These are phyloP conservation scores for Alternaria postmessia DNA, from an alignment of 2,329 filamentous ascomycete species.

Conservation along the genomic window DNA sequence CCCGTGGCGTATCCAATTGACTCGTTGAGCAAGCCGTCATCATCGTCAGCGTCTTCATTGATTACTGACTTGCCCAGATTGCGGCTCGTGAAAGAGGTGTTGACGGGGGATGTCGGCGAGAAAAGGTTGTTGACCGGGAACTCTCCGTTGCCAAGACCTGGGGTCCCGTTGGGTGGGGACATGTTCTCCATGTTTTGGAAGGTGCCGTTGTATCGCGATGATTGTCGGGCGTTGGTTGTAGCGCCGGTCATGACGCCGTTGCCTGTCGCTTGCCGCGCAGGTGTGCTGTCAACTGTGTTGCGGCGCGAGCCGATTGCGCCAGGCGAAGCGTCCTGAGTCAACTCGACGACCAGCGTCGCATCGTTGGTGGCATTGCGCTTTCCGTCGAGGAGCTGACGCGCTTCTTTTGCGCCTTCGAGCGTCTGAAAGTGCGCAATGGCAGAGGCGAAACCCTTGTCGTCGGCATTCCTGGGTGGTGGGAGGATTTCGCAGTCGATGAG, in stretches of 20 bases:
- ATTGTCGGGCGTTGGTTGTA: conserved; percentile 56
- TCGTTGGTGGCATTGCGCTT: conserved; percentile 69
- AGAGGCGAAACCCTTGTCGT: conserved; percentile 65
- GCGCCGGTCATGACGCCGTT: conserved; percentile 55
- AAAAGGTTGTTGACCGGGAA: conserved; percentile 72
- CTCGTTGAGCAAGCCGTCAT: conserved; percentile 76
- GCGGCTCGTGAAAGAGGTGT: conserved; percentile 71
- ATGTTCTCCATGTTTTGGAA: conserved; percentile 70
- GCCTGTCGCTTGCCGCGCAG: conserved; percentile 54
- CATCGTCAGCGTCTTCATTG: conserved; percentile 73
- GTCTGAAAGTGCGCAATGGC: conserved; percentile 68
- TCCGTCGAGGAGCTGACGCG: conserved; percentile 66
- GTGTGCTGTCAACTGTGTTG: conserved; percentile 62
- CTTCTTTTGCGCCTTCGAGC: conserved; percentile 66
- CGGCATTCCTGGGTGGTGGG: conserved; percentile 58
- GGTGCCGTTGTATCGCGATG: conserved; percentile 67
- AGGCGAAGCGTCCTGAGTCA: conserved; percentile 55
- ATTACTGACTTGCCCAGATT: conserved; percentile 73
- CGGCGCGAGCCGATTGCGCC: conserved; percentile 58
- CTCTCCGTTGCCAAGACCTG: conserved; percentile 64
- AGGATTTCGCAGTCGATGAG: conserved; percentile 67
- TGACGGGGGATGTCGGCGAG: conserved; percentile 76
- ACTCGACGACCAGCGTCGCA: conserved; percentile 66
- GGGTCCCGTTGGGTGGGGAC: conserved; percentile 65
- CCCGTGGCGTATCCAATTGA: conserved; percentile 78